Evolutionary conservation across 2,329 filamentous ascomycete species (phyloP).

Genomic region (Pseudocercospora musae): DNA sequence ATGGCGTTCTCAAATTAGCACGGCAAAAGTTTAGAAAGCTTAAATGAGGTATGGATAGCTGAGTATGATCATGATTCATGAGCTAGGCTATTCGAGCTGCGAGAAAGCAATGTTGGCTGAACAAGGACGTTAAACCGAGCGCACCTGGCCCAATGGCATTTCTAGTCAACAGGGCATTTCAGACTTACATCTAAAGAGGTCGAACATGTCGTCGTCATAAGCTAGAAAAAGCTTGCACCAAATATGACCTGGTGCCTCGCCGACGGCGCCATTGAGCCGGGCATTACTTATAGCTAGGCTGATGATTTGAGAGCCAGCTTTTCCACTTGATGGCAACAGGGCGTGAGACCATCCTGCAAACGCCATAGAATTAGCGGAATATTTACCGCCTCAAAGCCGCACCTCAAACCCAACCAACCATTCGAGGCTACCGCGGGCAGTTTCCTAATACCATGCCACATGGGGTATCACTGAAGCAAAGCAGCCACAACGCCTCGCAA

Average conservation of each 20-base stretch:
- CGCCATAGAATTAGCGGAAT: neutral
- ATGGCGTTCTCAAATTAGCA: neutral
- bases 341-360: neutral
- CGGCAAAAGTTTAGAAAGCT: neutral
- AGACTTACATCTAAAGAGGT: too few relatives aligned
- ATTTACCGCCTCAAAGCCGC: neutral
- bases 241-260: too few relatives aligned
- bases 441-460: neutral
- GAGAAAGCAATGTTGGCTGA: too few relatives aligned
- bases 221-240: too few relatives aligned
- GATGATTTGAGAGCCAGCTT: too few relatives aligned
- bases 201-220: accelerated
- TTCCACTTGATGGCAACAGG: too few relatives aligned
- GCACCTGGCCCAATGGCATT: too few relatives aligned
- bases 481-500: neutral
- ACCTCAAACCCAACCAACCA: neutral
- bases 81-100: too few relatives aligned
- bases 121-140: too few relatives aligned
- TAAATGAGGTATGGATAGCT: neutral
- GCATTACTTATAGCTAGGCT: too few relatives aligned
- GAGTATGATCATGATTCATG: neutral
- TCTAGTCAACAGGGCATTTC: too few relatives aligned
- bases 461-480: conserved; percentile 13
- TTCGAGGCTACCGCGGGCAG: neutral
- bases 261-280: too few relatives aligned